A percentile compares a stretch with the other conserved stretches of the same genome.
phyloP scores from a whole-genome alignment of 768 basidiomycete species.

The Cubamyces sp. region DNA sequence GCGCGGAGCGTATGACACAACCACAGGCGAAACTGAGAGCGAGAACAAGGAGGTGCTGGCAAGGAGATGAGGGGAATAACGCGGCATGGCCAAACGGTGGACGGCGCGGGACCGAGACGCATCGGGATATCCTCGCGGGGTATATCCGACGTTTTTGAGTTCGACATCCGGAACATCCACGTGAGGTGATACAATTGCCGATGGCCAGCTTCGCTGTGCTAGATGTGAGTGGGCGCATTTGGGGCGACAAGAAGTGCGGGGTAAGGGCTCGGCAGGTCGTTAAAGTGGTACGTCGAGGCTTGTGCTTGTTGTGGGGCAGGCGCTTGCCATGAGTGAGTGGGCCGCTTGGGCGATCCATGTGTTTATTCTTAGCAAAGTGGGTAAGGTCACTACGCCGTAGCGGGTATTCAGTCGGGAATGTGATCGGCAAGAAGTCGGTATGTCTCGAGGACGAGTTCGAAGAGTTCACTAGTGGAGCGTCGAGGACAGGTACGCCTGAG shows the following conservation, averaged over 20 bases:
- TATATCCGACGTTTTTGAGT: slow-evolving; percentile 24
- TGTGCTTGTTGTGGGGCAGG: no score
- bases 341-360: not conserved
- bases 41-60: not conserved
- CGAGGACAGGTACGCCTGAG: not conserved
- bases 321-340: no score
- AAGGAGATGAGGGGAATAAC: not conserved
- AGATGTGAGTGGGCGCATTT: not conserved
- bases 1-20: slow-evolving; percentile 13
- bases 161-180: not conserved
- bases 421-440: slow-evolving; percentile 14
- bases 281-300: not conserved
- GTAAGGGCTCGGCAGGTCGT: not conserved
- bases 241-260: not conserved
- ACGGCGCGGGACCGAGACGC: slow-evolving; percentile 11
- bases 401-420: slow-evolving; percentile 10
- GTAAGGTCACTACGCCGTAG: not conserved
- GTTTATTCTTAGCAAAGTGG: slow-evolving; percentile 1
- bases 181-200: not conserved
- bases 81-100: no score
- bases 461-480: not conserved
- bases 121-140: slow-evolving; percentile 25
- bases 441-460: not conserved
- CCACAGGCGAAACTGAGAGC: not conserved
- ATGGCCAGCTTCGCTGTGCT: not conserved